Percentiles rank a stretch among this genome's conserved stretches.
phyloP scores from a whole-genome alignment of 2,329 filamentous ascomycete genomes.

The Beauveria medogensis region DNA sequence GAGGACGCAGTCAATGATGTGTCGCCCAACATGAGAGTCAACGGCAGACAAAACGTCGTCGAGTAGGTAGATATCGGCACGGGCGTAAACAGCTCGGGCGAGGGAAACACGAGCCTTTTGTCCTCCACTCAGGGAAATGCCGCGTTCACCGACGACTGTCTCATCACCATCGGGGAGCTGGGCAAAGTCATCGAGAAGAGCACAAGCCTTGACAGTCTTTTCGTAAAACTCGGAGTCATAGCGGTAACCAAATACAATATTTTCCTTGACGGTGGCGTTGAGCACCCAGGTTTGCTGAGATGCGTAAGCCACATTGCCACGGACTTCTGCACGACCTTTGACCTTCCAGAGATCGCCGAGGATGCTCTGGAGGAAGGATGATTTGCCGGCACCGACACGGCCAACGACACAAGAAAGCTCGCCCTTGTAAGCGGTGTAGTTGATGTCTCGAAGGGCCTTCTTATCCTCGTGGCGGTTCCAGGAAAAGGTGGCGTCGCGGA shows the following conservation, averaged over 20 bases:
- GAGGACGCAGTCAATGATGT: constrained; percentile 90
- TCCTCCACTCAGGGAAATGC: constrained; percentile 90
- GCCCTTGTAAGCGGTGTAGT: constrained; percentile 83
- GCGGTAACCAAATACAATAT: constrained; percentile 91
- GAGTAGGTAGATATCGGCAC: constrained; percentile 91
- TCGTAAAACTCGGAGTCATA: constrained; percentile 95
- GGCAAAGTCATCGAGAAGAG: constrained; percentile 80
- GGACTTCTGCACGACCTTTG: constrained; percentile 72
- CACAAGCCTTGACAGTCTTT: constrained; percentile 83
- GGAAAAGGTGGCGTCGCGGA: constrained; percentile 81
- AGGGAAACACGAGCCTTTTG: constrained; percentile 92
- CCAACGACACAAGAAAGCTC: constrained; percentile 91
- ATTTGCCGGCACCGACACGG: constrained; percentile 90
- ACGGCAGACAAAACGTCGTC: constrained; percentile 94
- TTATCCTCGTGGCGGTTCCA: constrained; percentile 80
- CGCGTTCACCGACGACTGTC: constrained; percentile 92
- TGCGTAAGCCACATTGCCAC: constrained; percentile 81
- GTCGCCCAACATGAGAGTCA: constrained; percentile 93
- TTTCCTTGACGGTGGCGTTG: constrained; percentile 95
- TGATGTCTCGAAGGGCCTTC: constrained; percentile 70
- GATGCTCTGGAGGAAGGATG: constrained; percentile 79
- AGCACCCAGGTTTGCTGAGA: constrained; percentile 93
- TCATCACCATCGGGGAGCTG: constrained; percentile 92
- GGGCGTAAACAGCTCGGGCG: constrained; percentile 88
- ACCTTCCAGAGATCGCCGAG: constrained; percentile 90